Base-by-base conservation (phyloP, 1,284 basidiomycete species). In the Earliella scabrosa region DNA sequence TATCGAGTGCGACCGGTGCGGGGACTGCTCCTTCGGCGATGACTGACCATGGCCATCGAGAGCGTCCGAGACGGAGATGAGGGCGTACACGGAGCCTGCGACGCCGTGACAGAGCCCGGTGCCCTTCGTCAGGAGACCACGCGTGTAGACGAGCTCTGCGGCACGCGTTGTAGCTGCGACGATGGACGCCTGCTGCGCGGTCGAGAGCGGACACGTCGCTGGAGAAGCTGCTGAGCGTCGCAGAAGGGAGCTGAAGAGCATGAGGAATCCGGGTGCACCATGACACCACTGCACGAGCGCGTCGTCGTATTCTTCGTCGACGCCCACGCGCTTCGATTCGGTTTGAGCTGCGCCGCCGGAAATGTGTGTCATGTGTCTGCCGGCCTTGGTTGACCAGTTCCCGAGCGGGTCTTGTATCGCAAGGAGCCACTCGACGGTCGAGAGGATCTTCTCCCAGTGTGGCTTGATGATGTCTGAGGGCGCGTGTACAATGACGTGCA, bases 251-350 rank as follows among this genome's bases (percentile, higher is more conserved):
- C 78, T 74, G 24, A 85, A 68, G 20, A 82, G 69, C 8, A 82
- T 75, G 11, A 83, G 52, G 18, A 81, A 71, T 3, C 80, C 82
- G 1, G 82, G 70, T 10, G 81, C 82, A 43, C 82, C 82, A 58
- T 84, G 83, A 54, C 82, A 85, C 81, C 82, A 84, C 78, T 83
- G 82, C 3, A 85, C 69, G 21, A 82, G 69, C 21, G 77, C 73
- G 49, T 77, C 60, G 29, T 52, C 52, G 29, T 53, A 41, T 14
- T 56, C 63, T 18, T 64, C 60, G 21, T 56, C 56, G 20, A 56
- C 45, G 18, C 52, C 61, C 14, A 56, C 14, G 10, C 47, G 43
- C 31, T 61, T 57, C 16, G 60, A 56, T 1, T 52, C 50, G 11
- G 29, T 34, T 10, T 54, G 56, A 1, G 34, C 61, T 0, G 55